Base-by-base conservation (phyloP, 2,329 filamentous ascomycete species). In the Trichothecium roseum region DNA sequence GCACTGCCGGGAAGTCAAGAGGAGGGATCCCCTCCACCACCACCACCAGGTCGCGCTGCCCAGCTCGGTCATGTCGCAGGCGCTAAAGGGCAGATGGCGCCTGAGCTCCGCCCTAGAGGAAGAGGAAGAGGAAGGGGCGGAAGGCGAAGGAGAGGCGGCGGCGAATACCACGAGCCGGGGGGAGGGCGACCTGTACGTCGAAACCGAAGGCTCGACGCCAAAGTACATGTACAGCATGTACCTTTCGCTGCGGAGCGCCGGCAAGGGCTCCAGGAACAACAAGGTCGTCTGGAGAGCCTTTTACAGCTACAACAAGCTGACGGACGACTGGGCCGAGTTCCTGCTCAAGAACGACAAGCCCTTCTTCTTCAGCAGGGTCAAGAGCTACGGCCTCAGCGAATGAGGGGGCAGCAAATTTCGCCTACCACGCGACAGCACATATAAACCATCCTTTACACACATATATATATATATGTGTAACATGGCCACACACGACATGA, bases 321-420 rank as follows among this genome's bases (percentile, higher is more conserved):
- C 86, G 7, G 87, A 94, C 54, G 88, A 95, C 57, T 91, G 84
- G 83, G 84, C 70, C 4, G 81, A 84, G 59, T 96, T 96, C 57
- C 56, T 60, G 12, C 56, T 78, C 28, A 72, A 69, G 53, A 73
- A 81, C 45, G 67, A 78, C 38, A 79, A 77, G 54, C 67, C 77
- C 1, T 82, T 74, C 49, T 74, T 78, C 50, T 83, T 80, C 45
- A 81, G 77, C 49, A 63, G 78, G 10, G 78, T 83, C 4, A 71
- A 64, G 55, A 77, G 74, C 43, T 81, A 78, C 43, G 74, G 73
- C 0, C 48, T 59, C 37, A 66, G 66, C 15, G 66, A 62, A 41
- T 66, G 47, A 41, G 16, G 17, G n/a, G n/a, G n/a, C n/a, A n/a
- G n/a, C n/a, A n/a, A n/a, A n/a, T n/a, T n/a, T n/a, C n/a, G n/a